Evolutionary conservation across 2,329 filamentous ascomycete species (phyloP).

Genomic region (Xylariales sp.): DNA sequence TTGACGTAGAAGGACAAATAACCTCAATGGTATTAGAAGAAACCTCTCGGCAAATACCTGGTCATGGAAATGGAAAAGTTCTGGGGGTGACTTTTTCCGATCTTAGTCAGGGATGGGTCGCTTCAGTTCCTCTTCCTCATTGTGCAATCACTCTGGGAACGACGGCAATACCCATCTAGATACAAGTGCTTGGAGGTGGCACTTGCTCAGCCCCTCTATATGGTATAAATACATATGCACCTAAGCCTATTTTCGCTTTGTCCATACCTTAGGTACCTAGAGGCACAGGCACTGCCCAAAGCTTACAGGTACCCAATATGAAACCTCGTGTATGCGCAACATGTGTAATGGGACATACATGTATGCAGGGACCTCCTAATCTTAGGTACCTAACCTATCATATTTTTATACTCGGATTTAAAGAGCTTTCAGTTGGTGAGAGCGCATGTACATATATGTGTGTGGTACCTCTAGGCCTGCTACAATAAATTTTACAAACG

Average conservation of each 20-base stretch:
- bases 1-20: neutral
- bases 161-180: neutral
- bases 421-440: neutral
- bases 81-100: neutral
- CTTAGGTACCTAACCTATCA: too few species aligned
- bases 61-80: neutral
- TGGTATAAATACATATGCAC: conserved; percentile 20
- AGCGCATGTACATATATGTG: neutral
- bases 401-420: neutral
- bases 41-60: neutral
- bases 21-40: neutral
- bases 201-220: conserved; percentile 7
- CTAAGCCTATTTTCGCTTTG: conserved; percentile 2
- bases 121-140: conserved; percentile 11
- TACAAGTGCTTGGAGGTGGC: too few species aligned
- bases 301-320: too few species aligned
- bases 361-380: too few species aligned
- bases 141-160: conserved; percentile 10
- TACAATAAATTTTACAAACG: neutral
- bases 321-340: conserved; percentile 8
- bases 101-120: neutral
- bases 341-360: neutral
- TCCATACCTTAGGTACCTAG: too few species aligned
- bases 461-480: neutral
- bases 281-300: too few species aligned